These are phyloP conservation scores for Excoecaria agallocha DNA, from an alignment of 345 rosid species.

Conservation along the genomic window DNA sequence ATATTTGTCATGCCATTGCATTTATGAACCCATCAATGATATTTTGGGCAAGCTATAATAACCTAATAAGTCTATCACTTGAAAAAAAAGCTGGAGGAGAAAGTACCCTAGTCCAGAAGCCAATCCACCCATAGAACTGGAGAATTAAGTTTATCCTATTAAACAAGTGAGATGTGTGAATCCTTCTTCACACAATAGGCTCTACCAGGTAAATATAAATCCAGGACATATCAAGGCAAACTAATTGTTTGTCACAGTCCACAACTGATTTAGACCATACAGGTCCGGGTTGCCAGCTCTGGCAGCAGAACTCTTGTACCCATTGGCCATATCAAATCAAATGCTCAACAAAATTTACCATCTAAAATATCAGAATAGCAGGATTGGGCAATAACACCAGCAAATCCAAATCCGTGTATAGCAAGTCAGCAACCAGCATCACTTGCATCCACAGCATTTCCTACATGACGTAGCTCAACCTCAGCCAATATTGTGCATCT, in stretches of 20 bases:
- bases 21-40: not conserved
- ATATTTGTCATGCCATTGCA: not conserved
- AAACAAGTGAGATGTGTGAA: not conserved
- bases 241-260: not conserved
- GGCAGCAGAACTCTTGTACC: not conserved
- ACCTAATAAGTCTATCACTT: not conserved
- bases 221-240: not conserved
- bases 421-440: not conserved
- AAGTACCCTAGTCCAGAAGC: not conserved
- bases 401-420: not conserved
- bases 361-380: not conserved
- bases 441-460: constrained; percentile 3
- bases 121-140: not conserved
- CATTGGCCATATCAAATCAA: not conserved
- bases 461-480: not conserved
- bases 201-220: not conserved
- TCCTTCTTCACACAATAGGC: not conserved
- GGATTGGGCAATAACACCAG: not conserved
- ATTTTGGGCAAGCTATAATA: not conserved
- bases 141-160: not conserved
- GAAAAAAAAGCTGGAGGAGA: not conserved
- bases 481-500: not conserved
- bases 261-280: not conserved
- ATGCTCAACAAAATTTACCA: not conserved
- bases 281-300: not conserved